These are phyloP conservation scores for Phytophthora fragariaefolia DNA, from an alignment of 352 stramenopile species.

Conservation along the genomic window DNA sequence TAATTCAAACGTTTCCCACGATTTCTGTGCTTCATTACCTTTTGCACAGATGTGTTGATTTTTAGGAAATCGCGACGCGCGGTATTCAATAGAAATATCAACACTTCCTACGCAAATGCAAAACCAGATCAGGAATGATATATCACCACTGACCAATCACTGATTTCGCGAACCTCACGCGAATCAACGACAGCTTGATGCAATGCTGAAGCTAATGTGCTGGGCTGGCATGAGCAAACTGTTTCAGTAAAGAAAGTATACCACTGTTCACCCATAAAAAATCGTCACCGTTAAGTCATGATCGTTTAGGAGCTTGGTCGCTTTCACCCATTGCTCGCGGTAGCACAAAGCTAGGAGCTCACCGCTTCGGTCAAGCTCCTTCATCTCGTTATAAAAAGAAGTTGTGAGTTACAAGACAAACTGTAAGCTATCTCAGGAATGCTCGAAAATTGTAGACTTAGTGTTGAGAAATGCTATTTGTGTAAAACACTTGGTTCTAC, in stretches of 20 bases:
- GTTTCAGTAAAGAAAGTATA: neutral
- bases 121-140: neutral
- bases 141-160: neutral
- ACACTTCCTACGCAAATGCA: constrained; percentile 15
- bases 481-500: neutral
- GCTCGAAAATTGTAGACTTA: no score
- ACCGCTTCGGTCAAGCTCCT: constrained; percentile 41
- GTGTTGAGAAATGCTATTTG: no score
- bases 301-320: constrained; percentile 20
- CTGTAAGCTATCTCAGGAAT: neutral
- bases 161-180: constrained; percentile 21
- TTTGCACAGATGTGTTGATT: constrained; percentile 34
- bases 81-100: constrained; percentile 28
- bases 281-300: constrained; percentile 20
- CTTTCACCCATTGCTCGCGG: constrained; percentile 44
- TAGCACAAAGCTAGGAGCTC: constrained; percentile 50
- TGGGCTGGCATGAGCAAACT: constrained; percentile 8
- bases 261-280: neutral
- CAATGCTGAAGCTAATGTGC: constrained; percentile 31
- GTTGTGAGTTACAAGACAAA: neutral
- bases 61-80: constrained; percentile 15
- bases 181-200: constrained; percentile 36
- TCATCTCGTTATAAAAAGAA: constrained; percentile 27
- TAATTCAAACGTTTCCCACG: no score
- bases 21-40: constrained; percentile 14